Evolutionary conservation across 495 filamentous ascomycete species (phyloP).

Genomic region (Evansstolkia leycettana): DNA sequence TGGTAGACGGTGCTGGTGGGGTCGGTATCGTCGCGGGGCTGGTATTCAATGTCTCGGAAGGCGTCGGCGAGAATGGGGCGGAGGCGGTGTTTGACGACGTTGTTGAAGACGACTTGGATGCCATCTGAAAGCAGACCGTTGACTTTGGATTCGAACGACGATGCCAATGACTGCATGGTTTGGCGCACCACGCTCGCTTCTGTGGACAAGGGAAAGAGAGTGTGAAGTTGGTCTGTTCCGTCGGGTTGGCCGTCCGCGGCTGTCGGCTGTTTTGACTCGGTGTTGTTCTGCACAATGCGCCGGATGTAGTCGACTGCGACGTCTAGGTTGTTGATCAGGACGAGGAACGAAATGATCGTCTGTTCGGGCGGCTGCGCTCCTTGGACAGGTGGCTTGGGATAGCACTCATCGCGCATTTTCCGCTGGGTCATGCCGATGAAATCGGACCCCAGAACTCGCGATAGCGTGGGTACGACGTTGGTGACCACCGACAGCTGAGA

Average conservation of each 20-base stretch:
- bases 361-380: constrained; percentile 74
- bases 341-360: constrained; percentile 71
- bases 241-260: constrained; percentile 9
- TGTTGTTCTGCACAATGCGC: constrained; percentile 64
- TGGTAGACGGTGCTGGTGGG: constrained; percentile 14
- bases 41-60: constrained; percentile 87
- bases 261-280: constrained; percentile 29
- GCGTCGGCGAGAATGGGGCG: constrained; percentile 76
- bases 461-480: constrained; percentile 67
- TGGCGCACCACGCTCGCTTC: constrained; percentile 56
- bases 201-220: constrained; percentile 66
- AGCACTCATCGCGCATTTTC: constrained; percentile 92
- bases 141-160: constrained; percentile 61
- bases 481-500: constrained; percentile 64
- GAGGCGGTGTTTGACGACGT: constrained; percentile 75
- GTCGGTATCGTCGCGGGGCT: constrained; percentile 32
- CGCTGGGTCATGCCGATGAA: constrained; percentile 96
- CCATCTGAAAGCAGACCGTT: constrained; percentile 74
- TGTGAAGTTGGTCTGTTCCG: constrained; percentile 30
- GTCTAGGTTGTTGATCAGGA: constrained; percentile 92
- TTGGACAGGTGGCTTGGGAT: constrained; percentile 62
- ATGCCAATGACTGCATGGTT: constrained; percentile 54
- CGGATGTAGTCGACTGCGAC: constrained; percentile 77
- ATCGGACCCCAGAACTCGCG: constrained; percentile 77
- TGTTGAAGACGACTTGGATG: constrained; percentile 71